These are phyloP conservation scores for Gamarada debralockiae DNA, from an alignment of 495 filamentous ascomycete genomes.

Conservation along the genomic window DNA sequence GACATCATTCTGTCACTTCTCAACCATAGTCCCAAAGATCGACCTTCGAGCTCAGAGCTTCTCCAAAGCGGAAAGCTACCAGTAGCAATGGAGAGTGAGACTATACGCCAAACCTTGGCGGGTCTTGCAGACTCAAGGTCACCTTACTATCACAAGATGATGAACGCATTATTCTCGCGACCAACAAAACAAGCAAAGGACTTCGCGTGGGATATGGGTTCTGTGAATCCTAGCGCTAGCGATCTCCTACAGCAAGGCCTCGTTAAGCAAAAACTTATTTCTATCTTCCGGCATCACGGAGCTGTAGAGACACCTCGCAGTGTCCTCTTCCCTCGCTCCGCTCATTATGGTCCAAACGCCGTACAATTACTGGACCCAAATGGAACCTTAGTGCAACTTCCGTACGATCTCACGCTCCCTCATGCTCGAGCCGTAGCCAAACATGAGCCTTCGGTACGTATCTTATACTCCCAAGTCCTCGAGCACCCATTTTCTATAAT, in stretches of 20 bases:
- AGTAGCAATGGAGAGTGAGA: constrained; percentile 87
- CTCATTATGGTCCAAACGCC: constrained; percentile 65
- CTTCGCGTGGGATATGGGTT: constrained; percentile 75
- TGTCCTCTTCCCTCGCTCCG: constrained; percentile 74
- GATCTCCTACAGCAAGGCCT: constrained; percentile 68
- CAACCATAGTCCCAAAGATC: constrained; percentile 72
- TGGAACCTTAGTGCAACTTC: constrained; percentile 83
- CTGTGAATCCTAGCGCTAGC: constrained; percentile 36
- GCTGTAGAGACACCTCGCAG: constrained; percentile 77
- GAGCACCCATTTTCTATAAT: too few relatives aligned
- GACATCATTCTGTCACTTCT: constrained; percentile 77
- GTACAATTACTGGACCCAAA: constrained; percentile 77
- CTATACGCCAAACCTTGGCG: constrained; percentile 74
- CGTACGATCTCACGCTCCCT: constrained; percentile 87
- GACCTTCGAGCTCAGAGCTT: constrained; percentile 82
- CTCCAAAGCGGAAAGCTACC: constrained; percentile 85
- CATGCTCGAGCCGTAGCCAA: constrained; percentile 82
- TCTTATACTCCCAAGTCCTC: too few relatives aligned
- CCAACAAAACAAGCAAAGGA: constrained; percentile 72
- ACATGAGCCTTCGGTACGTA: constrained; percentile 55
- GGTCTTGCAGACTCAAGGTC: constrained; percentile 77
- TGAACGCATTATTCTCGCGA: constrained; percentile 75
- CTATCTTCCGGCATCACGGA: constrained; percentile 87
- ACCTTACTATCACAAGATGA: constrained; percentile 85
- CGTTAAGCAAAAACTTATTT: constrained; percentile 69